Evolutionary conservation across 1,139 yeast genomes (phyloP).

Genomic region (Saccharomyces uvarum): DNA sequence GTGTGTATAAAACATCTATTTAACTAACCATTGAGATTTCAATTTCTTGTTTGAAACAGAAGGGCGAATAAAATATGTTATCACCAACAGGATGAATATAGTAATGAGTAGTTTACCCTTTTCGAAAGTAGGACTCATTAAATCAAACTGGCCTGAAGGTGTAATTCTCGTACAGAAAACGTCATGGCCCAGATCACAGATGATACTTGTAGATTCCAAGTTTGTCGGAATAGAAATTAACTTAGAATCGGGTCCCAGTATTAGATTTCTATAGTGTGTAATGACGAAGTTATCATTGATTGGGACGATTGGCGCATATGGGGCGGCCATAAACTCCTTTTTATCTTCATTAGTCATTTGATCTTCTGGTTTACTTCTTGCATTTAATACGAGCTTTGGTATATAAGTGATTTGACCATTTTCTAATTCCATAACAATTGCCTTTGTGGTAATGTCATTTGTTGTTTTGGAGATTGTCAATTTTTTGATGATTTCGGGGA

Average conservation of each 20-base stretch:
- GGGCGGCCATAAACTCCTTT: slow-evolving; percentile 52
- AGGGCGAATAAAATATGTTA: slow-evolving; percentile 48
- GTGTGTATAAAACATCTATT: slow-evolving; percentile 7
- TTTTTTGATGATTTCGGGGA: slow-evolving; percentile 48
- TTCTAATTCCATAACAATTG: slow-evolving; percentile 51
- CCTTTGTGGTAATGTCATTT: slow-evolving; percentile 68
- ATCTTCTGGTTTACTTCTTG: slow-evolving; percentile 53
- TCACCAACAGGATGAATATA: slow-evolving; percentile 43
- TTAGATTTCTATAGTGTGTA: slow-evolving; percentile 35
- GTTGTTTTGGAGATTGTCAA: slow-evolving; percentile 57
- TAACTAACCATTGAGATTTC: slow-evolving; percentile 33
- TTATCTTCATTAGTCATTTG: slow-evolving; percentile 49
- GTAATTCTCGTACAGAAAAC: slow-evolving; percentile 68
- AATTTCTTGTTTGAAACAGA: slow-evolving; percentile 47
- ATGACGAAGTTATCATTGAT: slow-evolving; percentile 41
- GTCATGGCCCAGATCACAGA: slow-evolving; percentile 62
- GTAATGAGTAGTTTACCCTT: slow-evolving; percentile 57
- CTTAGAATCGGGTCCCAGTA: slow-evolving; percentile 18
- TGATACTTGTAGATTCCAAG: slow-evolving; percentile 72
- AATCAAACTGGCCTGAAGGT: slow-evolving; percentile 82
- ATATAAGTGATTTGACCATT: slow-evolving; percentile 60
- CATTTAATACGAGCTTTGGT: slow-evolving; percentile 56
- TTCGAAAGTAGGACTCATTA: slow-evolving; percentile 60
- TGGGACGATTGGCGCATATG: slow-evolving; percentile 59
- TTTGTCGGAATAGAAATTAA: slow-evolving; percentile 56